Base-by-base conservation (phyloP, 2,329 filamentous ascomycete species). In the Dendryphion nanum region DNA sequence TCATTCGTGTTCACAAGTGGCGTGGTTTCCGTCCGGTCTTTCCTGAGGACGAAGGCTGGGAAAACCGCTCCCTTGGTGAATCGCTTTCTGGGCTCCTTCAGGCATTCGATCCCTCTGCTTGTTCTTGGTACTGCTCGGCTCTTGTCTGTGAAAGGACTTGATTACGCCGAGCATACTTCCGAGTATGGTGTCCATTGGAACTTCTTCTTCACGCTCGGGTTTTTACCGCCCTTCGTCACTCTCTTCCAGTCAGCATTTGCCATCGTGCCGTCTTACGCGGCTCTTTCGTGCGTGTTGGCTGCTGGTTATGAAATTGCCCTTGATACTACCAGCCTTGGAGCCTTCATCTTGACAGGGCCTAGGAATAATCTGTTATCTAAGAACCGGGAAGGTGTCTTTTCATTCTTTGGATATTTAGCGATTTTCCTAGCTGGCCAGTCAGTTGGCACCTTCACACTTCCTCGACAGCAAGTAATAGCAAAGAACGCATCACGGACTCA, bases 181-280 rank as follows among this genome's bases (percentile, higher is more conserved):
- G 93, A 98, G 63, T 98, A 98, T 60, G 93, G 93, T 30, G 88
- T 98, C 7, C 93, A 98, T 66, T 98, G 93, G 93, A 98, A 98
- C 66, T 98, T 98, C 67, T 98, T 98, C 76, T 97, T 97, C 69
- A 98, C 93, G 0, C 75, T 98, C 7, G 90, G 83, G 5, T 78
- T 96, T 33, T 71, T 98, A 17, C 89, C 91, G 1, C 90, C 90
- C 1, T 95, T 95, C 55, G 82, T 95, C 36, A 89, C 91, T 18
- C 64, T 93, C 0, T 87, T 91, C 44, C 87, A 94, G 61, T 78
- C 85, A 1, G 70, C 83, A 0, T 78, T 91, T 41, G 73, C 76
- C 13, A 58, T 85, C 38, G 68, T 95, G 4, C 86, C 86, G 3
- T 91, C 86, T 1, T 91, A 89, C 57, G 84, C 89, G 13, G 72